Evolutionary conservation across 805 yeast genomes (phyloP).

Genomic region (Zygosaccharomyces bisporus): DNA sequence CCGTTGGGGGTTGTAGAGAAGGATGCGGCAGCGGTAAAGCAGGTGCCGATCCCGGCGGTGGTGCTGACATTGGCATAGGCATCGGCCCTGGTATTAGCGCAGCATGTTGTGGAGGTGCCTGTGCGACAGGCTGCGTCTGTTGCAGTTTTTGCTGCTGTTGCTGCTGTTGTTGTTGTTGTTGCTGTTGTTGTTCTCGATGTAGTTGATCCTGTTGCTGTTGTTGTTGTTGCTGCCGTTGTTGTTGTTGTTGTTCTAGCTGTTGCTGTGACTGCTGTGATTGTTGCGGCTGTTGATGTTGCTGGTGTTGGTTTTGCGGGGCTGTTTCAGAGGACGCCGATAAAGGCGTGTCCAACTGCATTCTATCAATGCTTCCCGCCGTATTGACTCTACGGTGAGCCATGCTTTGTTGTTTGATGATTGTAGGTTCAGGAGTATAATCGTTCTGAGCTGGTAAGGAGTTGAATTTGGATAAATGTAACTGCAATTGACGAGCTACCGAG

Average conservation of each 20-base stretch:
- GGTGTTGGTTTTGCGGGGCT: conserved; percentile 4
- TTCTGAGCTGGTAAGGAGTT: conserved; percentile 40
- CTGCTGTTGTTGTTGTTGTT: conserved; percentile 15
- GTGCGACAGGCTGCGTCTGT: conserved; percentile 6
- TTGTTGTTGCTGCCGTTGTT: conserved; percentile 7
- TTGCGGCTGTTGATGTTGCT: conserved; percentile 9
- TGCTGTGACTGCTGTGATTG: conserved; percentile 7
- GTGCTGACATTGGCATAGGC: conserved; percentile 1
- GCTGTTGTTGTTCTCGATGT: conserved; percentile 9
- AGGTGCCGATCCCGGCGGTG: neutral
- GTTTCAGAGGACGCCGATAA: conserved; percentile 8
- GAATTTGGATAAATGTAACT: conserved; percentile 57
- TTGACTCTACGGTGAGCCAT: conserved; percentile 11
- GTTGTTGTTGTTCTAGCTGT: conserved; percentile 15
- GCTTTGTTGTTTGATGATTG: conserved; percentile 16
- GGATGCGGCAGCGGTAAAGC: conserved; percentile 6
- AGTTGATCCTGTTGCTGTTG: neutral
- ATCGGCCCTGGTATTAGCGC: neutral
- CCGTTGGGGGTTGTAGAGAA: conserved; percentile 6
- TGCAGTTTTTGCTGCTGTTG: conserved; percentile 8
- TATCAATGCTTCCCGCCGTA: conserved; percentile 4
- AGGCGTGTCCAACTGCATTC: conserved; percentile 11
- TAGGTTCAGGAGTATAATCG: conserved; percentile 26
- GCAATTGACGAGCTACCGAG: conserved; percentile 74
- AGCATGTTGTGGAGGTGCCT: neutral